Percentiles rank a stretch among this genome's conserved stretches.
Conservation (phyloP, 164 flowering plant genomes). For the Pachysandra terminalis region DNA sequence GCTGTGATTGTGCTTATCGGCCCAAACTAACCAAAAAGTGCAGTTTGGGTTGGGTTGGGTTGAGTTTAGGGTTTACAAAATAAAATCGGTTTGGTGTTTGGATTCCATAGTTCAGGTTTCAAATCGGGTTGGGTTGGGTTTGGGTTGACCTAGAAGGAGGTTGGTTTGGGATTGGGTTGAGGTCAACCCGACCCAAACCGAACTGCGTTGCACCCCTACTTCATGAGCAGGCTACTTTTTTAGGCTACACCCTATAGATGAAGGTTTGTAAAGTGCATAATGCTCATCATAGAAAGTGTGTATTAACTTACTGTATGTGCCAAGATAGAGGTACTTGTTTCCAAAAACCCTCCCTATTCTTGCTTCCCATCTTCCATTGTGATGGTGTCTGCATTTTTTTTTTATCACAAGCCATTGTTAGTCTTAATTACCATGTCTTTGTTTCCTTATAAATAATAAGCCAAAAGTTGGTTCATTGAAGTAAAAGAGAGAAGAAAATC, state of each 20-base stretch:
- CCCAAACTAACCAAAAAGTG: too few species aligned
- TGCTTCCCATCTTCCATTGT: slow-evolving; percentile 82
- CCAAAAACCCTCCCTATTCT: slow-evolving; percentile 73
- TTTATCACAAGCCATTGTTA: not conserved
- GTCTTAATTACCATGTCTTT: not conserved
- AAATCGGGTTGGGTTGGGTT: too few species aligned
- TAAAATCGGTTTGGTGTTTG: too few species aligned
- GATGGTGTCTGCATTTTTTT: slow-evolving; percentile 49
- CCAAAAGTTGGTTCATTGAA: not conserved
- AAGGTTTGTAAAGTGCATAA: not conserved
- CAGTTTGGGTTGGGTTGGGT: too few species aligned
- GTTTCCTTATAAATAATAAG: not conserved
- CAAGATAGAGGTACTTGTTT: slow-evolving; percentile 72
- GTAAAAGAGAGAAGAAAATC: not conserved
- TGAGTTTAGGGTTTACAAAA: too few species aligned
- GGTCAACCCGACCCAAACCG: too few species aligned
- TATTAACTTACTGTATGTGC: slow-evolving; percentile 49
- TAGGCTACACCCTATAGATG: not conserved
- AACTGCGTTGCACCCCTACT: too few species aligned
- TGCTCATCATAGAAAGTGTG: not conserved
- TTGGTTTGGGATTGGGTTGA: too few species aligned
- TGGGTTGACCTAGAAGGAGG: too few species aligned
- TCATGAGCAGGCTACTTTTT: not conserved
- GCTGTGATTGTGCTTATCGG: too few species aligned
- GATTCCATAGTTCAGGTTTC: too few species aligned